These are phyloP conservation scores for Graphium sp. DNA, from an alignment of 2,329 filamentous ascomycete genomes.

Conservation along the genomic window DNA sequence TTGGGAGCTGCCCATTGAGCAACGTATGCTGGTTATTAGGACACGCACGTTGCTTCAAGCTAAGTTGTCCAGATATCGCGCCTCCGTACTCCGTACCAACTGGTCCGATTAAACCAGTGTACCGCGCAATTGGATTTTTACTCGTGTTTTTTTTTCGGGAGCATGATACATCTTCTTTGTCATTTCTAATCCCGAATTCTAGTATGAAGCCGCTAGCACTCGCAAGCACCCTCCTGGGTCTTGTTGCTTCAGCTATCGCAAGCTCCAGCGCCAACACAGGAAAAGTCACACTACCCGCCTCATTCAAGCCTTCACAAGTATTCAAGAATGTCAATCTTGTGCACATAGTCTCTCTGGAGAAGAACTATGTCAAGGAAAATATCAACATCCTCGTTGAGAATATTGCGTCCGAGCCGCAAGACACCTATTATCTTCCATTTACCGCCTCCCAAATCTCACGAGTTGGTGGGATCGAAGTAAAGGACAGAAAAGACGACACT, in stretches of 20 bases:
- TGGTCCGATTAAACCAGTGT: no score
- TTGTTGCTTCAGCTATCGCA: slow-evolving; percentile 30
- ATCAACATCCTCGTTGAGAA: slow-evolving; percentile 95
- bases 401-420: slow-evolving; percentile 58
- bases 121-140: background rate
- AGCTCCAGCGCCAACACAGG: slow-evolving; percentile 24
- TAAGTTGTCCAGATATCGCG: no score
- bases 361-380: slow-evolving; percentile 76
- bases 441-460: slow-evolving; percentile 56
- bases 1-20: no score
- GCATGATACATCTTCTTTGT: slow-evolving; percentile 3
- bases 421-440: slow-evolving; percentile 85
- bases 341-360: slow-evolving; percentile 80
- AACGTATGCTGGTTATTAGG: no score
- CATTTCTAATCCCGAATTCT: slow-evolving; percentile 4
- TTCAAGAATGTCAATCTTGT: slow-evolving; percentile 92
- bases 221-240: slow-evolving; percentile 40
- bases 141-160: background rate
- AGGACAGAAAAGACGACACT: slow-evolving; percentile 69
- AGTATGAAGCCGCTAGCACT: slow-evolving; percentile 26
- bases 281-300: slow-evolving; percentile 40
- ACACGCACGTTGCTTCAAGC: no score
- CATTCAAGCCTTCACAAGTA: slow-evolving; percentile 73
- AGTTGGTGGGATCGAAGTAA: slow-evolving; percentile 77
- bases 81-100: no score